Evolutionary conservation across 768 basidiomycete genomes (phyloP), one percentile per base, ranked within the genome.

Genomic region (Boletellus emodensis): DNA sequence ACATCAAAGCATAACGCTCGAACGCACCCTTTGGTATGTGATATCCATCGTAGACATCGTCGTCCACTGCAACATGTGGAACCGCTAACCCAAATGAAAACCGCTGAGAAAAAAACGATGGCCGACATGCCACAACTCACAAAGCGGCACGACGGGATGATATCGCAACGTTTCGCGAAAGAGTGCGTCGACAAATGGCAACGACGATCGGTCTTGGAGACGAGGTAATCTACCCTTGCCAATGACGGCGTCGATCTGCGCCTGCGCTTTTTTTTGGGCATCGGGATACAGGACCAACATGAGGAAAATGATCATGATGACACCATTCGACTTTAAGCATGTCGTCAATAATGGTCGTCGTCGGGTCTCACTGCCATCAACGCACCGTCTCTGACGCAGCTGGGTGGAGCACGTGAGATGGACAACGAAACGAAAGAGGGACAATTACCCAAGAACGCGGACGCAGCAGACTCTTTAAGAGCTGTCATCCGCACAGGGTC

Each of bases 1-100:
- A 11, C 24, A 41, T 28, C 11, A 11, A 30, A 30, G 30, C 8
- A 9, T n/a, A 12, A 28, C 15, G 15, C 24, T 18, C 18, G 13
- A 40, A 57, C 40, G 22, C 32, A 48, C 50, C 53, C 48, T 72
- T 71, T 8, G 81, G 82, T 41, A 84, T 83, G 9, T 75, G 61
- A 51, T 78, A 76, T 12, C 73, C 71, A 20, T 66, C 62, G 48
- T 75, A 77, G 24, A 68, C 50, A 38, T 77, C 75, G 37, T 71
- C 74, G 41, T 70, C 54, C 1, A 71, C 71, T 1, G 60, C 33
- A 12, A 50, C 46, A 49, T 71, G 70, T 1, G 68, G 62, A 17
- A 69, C 22, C 8, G 62, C 67, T 58, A 35, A 20, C 12, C 18
- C 40, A 11, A 44, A 30, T 11, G 30, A 30, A 11, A 18, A 7